Evolutionary conservation across 2,329 filamentous ascomycete genomes (phyloP), one percentile per base, ranked within the genome.

Genomic region (Trichoderma citrinoviride): DNA sequence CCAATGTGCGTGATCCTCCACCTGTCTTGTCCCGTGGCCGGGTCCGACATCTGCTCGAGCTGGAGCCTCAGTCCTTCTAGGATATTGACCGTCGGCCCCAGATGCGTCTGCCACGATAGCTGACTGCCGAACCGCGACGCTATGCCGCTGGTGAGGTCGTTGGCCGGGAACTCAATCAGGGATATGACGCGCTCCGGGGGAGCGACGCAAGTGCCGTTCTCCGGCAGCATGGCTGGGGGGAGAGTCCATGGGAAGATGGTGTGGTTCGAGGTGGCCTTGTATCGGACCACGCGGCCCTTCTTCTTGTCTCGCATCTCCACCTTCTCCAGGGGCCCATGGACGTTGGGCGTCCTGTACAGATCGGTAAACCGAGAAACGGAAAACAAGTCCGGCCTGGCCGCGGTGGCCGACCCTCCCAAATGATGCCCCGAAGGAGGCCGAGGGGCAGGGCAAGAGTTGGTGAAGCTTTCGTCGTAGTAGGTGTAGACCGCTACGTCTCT

Each of bases 191-290:
- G 89, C 64, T 87, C 82, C 5, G 87, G 83, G 69, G 96, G 88
- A 14, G 85, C 86, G 5, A 89, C 83, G 70, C 92, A 96, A n/a
- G 84, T 89, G 0, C 90, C 94, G 71, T 96, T 87, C 10, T 80
- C 77, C 0, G 93, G 92, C 3, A 97, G 83, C 70, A 96, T 82
- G 27, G 86, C 83, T 1, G 82, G 80, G 0, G 95, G 94, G 0
- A 99, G 80, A 0, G 95, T 98, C 94, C 94, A 98, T 0, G 95
- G 95, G 72, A 93, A 98, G 71, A 91, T 89, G 0, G 90, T 94
- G 74, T 93, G 89, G 71, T 96, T 96, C 0, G 87, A 88, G 7
- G 85, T 85, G 15, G 87, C 88, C 47, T 69, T 74, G 66, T 75
- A 78, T 33, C 71, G 72, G 25, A 71, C 75, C 7, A 77, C 66